Evolutionary conservation across 2,329 filamentous ascomycete genomes (phyloP).

Genomic region (Phyllosticta citribraziliensis): DNA sequence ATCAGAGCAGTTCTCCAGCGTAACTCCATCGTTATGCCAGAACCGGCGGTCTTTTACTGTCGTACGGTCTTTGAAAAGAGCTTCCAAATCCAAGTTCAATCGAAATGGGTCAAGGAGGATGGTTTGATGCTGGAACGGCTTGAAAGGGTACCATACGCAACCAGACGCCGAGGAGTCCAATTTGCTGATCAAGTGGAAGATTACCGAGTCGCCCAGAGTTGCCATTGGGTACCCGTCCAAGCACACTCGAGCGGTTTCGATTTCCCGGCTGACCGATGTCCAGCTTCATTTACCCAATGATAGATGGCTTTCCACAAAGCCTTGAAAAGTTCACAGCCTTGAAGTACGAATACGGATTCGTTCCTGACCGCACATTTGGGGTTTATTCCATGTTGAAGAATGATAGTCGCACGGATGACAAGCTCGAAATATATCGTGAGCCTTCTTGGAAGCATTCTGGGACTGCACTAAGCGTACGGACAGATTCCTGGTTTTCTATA

Average conservation of each 20-base stretch:
- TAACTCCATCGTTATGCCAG: no score
- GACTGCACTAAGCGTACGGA: neutral
- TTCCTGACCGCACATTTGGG: neutral
- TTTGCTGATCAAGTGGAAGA: no score
- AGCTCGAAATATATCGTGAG: neutral
- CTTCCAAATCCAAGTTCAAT: no score
- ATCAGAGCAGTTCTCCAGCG: no score
- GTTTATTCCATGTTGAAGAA: neutral
- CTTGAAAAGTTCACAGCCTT: neutral
- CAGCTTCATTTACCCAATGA: neutral
- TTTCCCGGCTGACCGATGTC: neutral
- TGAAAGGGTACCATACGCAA: no score
- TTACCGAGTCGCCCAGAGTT: neutral
- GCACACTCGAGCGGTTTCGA: neutral
- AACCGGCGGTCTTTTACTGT: no score
- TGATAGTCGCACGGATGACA: neutral
- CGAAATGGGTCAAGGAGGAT: no score
- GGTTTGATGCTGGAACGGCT: no score
- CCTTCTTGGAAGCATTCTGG: neutral
- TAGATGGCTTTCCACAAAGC: neutral
- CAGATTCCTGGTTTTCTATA: neutral
- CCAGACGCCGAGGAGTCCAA: no score
- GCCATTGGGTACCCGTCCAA: neutral
- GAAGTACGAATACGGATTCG: neutral
- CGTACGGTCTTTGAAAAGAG: no score